Evolutionary conservation across 441 rosid genomes (phyloP).

Genomic region (Manihot esculenta): DNA sequence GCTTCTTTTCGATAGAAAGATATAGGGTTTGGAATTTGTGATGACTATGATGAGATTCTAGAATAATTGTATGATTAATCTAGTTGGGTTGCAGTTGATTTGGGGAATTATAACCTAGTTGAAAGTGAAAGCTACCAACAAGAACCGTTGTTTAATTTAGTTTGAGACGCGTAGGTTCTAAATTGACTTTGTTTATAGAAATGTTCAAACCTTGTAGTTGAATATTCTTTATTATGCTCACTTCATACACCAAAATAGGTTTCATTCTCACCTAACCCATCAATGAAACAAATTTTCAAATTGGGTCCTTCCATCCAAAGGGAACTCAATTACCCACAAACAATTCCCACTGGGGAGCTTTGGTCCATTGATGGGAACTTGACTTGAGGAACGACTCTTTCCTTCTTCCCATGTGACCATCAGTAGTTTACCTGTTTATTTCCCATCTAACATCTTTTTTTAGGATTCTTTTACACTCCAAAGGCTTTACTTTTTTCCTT

Average conservation of each 20-base stretch:
- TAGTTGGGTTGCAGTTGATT: background rate
- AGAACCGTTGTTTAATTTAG: background rate
- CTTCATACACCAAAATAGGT: background rate
- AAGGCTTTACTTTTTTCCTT: no score
- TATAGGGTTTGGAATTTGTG: background rate
- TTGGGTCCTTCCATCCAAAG: background rate
- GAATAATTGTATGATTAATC: background rate
- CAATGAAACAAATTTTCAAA: background rate
- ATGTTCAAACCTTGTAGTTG: background rate
- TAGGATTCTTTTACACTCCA: constrained; percentile 25
- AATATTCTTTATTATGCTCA: background rate
- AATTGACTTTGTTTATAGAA: constrained; percentile 1
- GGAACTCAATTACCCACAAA: constrained; percentile 22
- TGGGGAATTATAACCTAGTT: background rate
- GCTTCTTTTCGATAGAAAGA: no score
- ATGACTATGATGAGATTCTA: background rate
- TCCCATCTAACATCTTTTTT: constrained; percentile 31
- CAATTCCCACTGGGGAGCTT: constrained; percentile 22
- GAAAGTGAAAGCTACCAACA: background rate
- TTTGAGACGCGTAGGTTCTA: background rate
- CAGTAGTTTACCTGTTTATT: constrained; percentile 39
- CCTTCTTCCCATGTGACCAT: constrained; percentile 57
- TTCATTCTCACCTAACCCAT: background rate
- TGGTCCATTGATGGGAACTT: constrained; percentile 43
- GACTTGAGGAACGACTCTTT: constrained; percentile 45